phyloP scores from a whole-genome alignment of 1,284 basidiomycete species.

The Marasmius fiardii region DNA sequence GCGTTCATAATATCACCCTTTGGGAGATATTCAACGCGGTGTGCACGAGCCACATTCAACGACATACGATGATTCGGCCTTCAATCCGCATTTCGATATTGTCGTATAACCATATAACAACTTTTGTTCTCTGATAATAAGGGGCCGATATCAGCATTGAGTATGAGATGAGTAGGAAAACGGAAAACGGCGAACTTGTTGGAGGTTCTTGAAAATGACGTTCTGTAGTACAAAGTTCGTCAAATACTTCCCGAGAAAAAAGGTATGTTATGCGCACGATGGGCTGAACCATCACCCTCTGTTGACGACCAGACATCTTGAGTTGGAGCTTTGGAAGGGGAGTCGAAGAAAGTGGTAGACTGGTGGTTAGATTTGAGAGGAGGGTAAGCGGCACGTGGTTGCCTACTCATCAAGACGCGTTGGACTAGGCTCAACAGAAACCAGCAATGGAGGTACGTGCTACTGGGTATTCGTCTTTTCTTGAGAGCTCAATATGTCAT shows the following conservation, averaged over 20 bases:
- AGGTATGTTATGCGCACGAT: constrained; percentile 61
- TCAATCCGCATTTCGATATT: constrained; percentile 97
- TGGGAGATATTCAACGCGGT: constrained; percentile 13
- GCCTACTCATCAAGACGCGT: constrained; percentile 5
- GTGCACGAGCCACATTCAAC: constrained; percentile 12
- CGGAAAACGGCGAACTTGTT: constrained; percentile 55
- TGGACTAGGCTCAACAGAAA: constrained; percentile 22
- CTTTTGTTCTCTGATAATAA: constrained; percentile 69
- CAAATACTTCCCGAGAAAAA: constrained; percentile 11
- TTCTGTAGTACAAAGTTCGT: constrained; percentile 58
- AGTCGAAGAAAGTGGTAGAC: constrained; percentile 18
- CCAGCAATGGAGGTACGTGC: constrained; percentile 30
- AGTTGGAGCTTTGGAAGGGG: constrained; percentile 18
- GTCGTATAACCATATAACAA: constrained; percentile 96
- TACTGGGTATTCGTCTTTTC: neutral
- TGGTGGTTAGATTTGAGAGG: too few relatives aligned
- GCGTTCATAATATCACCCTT: constrained; percentile 16
- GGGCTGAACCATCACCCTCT: constrained; percentile 97
- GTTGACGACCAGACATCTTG: constrained; percentile 88
- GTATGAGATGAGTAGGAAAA: neutral
- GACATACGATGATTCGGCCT: constrained; percentile 91
- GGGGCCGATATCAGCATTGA: constrained; percentile 2
- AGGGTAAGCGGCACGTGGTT: constrained; percentile 8
- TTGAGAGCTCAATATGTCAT: constrained; percentile 9
- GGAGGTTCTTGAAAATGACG: constrained; percentile 98